Conservation (phyloP, 2,329 filamentous ascomycete genomes). For the Aspergillus quadricinctus region DNA sequence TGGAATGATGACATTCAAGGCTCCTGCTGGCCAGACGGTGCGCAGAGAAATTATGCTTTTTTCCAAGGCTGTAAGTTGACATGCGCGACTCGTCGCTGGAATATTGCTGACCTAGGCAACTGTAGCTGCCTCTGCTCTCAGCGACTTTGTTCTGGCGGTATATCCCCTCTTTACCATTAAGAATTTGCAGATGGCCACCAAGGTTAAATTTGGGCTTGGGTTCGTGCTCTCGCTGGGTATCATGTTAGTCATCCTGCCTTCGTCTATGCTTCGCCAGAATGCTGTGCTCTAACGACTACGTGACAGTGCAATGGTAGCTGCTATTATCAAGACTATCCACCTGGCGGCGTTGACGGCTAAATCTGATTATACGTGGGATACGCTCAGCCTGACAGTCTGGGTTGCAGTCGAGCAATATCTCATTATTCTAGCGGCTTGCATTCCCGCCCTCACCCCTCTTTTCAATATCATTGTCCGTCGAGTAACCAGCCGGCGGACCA, state of each 20-base stretch:
- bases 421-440: conserved; percentile 12
- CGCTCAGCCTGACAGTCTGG: conserved; percentile 7
- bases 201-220: conserved; percentile 9
- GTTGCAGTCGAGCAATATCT: conserved; percentile 12
- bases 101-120: not conserved
- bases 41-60: conserved; percentile 10
- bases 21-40: conserved; percentile 1
- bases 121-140: conserved; percentile 8
- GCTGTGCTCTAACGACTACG: not conserved
- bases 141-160: conserved; percentile 7
- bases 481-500: not conserved
- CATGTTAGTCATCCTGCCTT: conserved; percentile 9
- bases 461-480: not conserved
- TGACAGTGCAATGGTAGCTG: conserved; percentile 12
- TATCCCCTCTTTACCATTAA: conserved; percentile 10
- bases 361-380: conserved; percentile 7
- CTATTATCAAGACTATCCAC: conserved; percentile 10
- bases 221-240: conserved; percentile 13
- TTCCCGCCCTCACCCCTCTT: conserved; percentile 8
- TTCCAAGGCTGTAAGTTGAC: conserved; percentile 9
- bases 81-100: not conserved
- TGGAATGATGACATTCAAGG: conserved; percentile 4
- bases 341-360: conserved; percentile 1
- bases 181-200: conserved; percentile 8
- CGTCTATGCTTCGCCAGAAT: too few relatives aligned